phyloP scores from a whole-genome alignment of 257 asterid genomes.

The Salvia rosmarinus region DNA sequence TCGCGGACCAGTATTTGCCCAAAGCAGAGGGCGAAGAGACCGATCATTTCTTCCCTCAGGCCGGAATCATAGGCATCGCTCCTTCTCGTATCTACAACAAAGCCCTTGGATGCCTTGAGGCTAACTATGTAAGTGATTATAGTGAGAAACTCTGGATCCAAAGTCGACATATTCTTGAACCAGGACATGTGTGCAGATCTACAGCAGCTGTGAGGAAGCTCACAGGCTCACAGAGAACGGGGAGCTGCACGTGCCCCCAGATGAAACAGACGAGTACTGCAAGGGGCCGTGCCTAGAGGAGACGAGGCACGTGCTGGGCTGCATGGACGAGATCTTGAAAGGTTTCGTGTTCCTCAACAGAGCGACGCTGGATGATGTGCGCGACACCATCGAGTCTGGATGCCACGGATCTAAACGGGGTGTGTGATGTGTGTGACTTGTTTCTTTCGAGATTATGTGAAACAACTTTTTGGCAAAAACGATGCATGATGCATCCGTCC shows the following conservation, averaged over 20 bases:
- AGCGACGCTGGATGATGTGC: constrained; percentile 55
- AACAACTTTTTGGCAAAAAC: not conserved
- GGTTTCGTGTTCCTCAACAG: constrained; percentile 57
- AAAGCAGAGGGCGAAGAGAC: constrained; percentile 47
- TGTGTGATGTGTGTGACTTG: not conserved
- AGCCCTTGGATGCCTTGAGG: constrained; percentile 68
- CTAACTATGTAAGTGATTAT: constrained; percentile 38
- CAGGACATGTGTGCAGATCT: constrained; percentile 46
- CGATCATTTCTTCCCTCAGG: constrained; percentile 39
- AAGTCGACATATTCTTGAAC: not conserved
- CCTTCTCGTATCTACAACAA: constrained; percentile 50
- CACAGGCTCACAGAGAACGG: constrained; percentile 67
- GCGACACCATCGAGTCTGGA: constrained; percentile 62
- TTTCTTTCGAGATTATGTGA: not conserved
- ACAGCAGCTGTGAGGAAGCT: constrained; percentile 61
- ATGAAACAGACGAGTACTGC: constrained; percentile 62
- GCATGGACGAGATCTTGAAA: constrained; percentile 47
- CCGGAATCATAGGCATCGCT: constrained; percentile 42
- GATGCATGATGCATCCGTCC: too few species aligned
- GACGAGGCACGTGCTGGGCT: constrained; percentile 65
- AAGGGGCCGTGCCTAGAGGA: constrained; percentile 69
- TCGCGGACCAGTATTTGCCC: constrained; percentile 61
- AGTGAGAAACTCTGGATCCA: not conserved
- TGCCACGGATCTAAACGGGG: constrained; percentile 81
- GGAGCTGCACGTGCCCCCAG: constrained; percentile 63